These are phyloP conservation scores for Coleophoma eucalyptorum DNA, from an alignment of 2,329 filamentous ascomycete genomes.

Conservation along the genomic window DNA sequence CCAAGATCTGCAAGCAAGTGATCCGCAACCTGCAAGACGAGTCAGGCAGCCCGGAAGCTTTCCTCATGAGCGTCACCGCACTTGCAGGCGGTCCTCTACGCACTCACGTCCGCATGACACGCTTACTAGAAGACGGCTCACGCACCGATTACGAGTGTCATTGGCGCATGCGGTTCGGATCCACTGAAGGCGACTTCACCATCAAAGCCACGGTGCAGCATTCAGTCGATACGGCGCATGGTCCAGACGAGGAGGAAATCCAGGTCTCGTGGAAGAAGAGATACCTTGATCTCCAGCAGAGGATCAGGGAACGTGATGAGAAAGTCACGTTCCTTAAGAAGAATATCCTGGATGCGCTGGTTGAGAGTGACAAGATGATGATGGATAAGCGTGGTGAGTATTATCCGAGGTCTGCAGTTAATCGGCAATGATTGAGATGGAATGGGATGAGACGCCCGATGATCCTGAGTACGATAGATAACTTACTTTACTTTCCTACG, in stretches of 20 bases:
- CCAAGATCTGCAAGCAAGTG: constrained; percentile 49
- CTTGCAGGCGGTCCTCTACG: constrained; percentile 52
- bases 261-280: constrained; percentile 43
- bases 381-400: not conserved
- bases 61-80: constrained; percentile 56
- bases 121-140: constrained; percentile 37
- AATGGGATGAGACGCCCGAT: not conserved
- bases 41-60: constrained; percentile 47
- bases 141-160: constrained; percentile 44
- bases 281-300: constrained; percentile 54
- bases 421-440: not conserved
- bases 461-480: no score
- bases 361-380: constrained; percentile 9
- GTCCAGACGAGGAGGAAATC: constrained; percentile 14
- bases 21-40: constrained; percentile 48
- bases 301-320: constrained; percentile 55
- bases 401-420: not conserved
- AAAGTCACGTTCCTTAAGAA: constrained; percentile 40
- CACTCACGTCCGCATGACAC: constrained; percentile 36
- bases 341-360: constrained; percentile 35
- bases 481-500: no score
- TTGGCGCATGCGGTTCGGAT: constrained; percentile 54
- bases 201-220: constrained; percentile 40
- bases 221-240: constrained; percentile 10
- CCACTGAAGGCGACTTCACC: constrained; percentile 46